Base-by-base conservation (phyloP, 2,329 filamentous ascomycete species). In the Cladosporium sp. region DNA sequence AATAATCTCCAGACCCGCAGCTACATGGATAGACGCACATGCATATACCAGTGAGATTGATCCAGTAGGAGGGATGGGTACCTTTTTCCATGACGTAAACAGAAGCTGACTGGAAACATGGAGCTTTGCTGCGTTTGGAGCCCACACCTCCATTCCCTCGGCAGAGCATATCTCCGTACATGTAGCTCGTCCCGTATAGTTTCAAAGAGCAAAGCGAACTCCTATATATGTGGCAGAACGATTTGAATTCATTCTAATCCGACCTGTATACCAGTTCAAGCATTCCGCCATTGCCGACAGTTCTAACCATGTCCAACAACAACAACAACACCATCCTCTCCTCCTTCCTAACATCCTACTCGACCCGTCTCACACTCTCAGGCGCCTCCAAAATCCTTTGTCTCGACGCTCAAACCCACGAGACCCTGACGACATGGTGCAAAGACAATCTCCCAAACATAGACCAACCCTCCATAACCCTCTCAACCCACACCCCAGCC, bases 301-400 rank as follows among this genome's bases (percentile, higher is more conserved):
- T n/a, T 17, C 44, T 22, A 32, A 48, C 20, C 15, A 56, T 39
- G 44, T 22, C 53, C 32, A 36, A 17, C n/a, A n/a, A 22, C 22
- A n/a, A 22, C 22, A 34, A 22, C 22, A 19, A 25, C 20, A 45
- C 22, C 24, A 42, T 37, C 25, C 55, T 57, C 47, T 17, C 35
- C n/a, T 32, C 55, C 19, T 57, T 57, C 55, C 47, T 57, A 28
- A 19, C 39, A 34, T 37, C 40, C 9, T 57, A 57, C 45, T 42
- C 36, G 25, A 35, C 55, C 32, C 55, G 55, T 17, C 55, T 57
- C 36, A 24, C 37, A 25, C 28, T 57, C 55, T 57, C 55, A 12
- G 8, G 45, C 36, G 47, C 45, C 15, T 57, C 55, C 45, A 57
- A 57, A 19, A 57, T 57, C 55, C 55, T 57, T 37, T 51, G 45